Evolutionary conservation across 345 rosid genomes (phyloP), one percentile per base, ranked within the genome.

Genomic region (Rubroshorea leprosula): DNA sequence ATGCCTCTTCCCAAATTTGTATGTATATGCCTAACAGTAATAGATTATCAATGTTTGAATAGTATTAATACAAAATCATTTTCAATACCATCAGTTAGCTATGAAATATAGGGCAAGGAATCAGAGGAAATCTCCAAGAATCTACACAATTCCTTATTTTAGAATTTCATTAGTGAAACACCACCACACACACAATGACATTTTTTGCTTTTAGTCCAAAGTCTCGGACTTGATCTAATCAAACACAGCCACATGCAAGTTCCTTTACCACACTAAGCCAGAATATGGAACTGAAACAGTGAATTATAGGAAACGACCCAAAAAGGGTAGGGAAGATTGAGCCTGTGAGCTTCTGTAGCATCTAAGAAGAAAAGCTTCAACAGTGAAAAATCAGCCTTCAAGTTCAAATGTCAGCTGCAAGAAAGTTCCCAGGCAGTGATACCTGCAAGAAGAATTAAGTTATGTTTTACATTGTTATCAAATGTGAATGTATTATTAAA

Each of bases 361-460:
- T 26, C 53, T 46, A 58, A 49, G 23, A 41, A 13, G 22, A 41
- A 15, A 54, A 18, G 13, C 21, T 47, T 22, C 15, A 1, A 6
- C 1, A 2, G 20, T 35, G 44, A 43, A 43, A 60, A 48, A 6
- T 22, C 22, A 49, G 15, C 14, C 18, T 35, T 57, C 48, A 14
- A 27, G 49, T 56, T 82, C 77, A 92, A 39, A 92, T 71, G 72
- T 92, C 97, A 5, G 93, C 85, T 1, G 72, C 78, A 13, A 92
- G 95, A 71, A 92, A 92, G 78, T 86, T 86, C 46, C 71, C 72
- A 5, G 94, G 61, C 21, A 92, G 67, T 2, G 96, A 73, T 26
- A 93, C 96, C 97, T 89, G 81, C 65, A 73, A 4, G 25, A 25
- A 60, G 52, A 62, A 62, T 17, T 54, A 15, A 53, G 11, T 29